These are phyloP conservation scores for Cutaneotrichosporon curvatum DNA, from an alignment of 1,284 basidiomycete species.

Conservation along the genomic window DNA sequence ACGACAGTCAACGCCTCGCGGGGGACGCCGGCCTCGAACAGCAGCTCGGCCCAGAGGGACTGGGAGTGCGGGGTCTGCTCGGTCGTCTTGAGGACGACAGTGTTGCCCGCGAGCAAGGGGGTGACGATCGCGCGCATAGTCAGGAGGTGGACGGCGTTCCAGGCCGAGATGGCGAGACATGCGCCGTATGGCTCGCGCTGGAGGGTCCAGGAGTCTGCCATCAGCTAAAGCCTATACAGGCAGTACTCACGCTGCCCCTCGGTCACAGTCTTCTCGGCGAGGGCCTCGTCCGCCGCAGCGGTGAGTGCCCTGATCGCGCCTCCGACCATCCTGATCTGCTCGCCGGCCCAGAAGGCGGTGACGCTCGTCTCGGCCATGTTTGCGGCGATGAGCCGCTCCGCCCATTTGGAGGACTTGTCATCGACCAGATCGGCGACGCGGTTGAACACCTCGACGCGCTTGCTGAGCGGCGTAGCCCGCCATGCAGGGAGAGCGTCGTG, in stretches of 20 bases:
- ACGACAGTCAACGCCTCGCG: conserved; percentile 56
- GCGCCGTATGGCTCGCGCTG: conserved; percentile 23
- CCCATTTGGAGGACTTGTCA: conserved; percentile 14
- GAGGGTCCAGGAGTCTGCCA: conserved; percentile 5
- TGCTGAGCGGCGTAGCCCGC: conserved; percentile 5
- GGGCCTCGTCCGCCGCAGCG: conserved; percentile 9
- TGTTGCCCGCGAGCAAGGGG: conserved; percentile 59
- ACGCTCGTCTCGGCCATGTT: conserved; percentile 16
- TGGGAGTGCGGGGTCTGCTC: conserved; percentile 55
- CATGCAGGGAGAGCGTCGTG: conserved; percentile 7
- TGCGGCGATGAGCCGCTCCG: conserved; percentile 4
- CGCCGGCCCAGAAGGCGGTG: conserved; percentile 12
- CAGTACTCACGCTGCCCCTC: conserved; percentile 6
- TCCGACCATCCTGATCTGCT: conserved; percentile 8
- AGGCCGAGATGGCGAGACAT: conserved; percentile 23
- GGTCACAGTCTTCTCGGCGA: conserved; percentile 7
- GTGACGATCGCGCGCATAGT: conserved; percentile 50
- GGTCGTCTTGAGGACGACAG: conserved; percentile 57
- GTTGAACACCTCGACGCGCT: conserved; percentile 10
- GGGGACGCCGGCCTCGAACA: conserved; percentile 54
- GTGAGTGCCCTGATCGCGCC: conserved; percentile 7
- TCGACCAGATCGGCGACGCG: conserved; percentile 11
- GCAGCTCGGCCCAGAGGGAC: conserved; percentile 49
- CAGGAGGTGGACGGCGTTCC: conserved; percentile 25
- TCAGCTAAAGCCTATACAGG: not conserved